A percentile compares a stretch with the other conserved stretches of the same genome.
These are phyloP conservation scores for Yamadazyma kanchanaburiensis DNA, from an alignment of 1,139 yeast species.

Conservation along the genomic window DNA sequence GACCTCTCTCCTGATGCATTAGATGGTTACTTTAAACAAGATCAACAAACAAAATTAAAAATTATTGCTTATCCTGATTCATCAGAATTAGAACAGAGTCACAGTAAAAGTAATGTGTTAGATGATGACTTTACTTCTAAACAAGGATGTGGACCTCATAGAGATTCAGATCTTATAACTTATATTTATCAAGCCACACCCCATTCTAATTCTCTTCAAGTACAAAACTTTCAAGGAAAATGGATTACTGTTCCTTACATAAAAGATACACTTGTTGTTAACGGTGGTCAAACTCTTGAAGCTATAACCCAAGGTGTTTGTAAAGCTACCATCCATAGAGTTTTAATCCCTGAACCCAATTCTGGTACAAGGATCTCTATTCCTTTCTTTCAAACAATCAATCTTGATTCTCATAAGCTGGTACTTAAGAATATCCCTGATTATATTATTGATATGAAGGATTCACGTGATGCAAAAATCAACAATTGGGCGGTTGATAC, in stretches of 20 bases:
- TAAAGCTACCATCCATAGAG: conserved; percentile 68
- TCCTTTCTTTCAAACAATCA: conserved; percentile 54
- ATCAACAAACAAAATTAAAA: conserved; percentile 55
- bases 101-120: conserved; percentile 24
- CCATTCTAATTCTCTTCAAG: conserved; percentile 52
- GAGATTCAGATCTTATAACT: conserved; percentile 65
- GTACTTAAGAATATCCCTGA: conserved; percentile 29
- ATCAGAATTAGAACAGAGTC: conserved; percentile 17
- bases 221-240: conserved; percentile 57
- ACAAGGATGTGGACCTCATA: conserved; percentile 72
- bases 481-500: conserved; percentile 41
- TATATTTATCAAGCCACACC: conserved; percentile 57
- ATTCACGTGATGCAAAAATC: conserved; percentile 36
- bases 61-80: conserved; percentile 50
- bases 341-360: conserved; percentile 51
- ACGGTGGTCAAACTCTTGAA: conserved; percentile 55
- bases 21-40: conserved; percentile 46
- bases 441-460: conserved; percentile 27
- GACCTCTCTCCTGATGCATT: conserved; percentile 45
- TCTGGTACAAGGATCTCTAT: conserved; percentile 51
- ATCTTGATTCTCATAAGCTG: conserved; percentile 41
- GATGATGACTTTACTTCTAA: conserved; percentile 43
- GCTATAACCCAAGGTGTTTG: conserved; percentile 53
- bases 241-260: conserved; percentile 56
- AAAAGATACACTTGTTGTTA: conserved; percentile 45